Conservation (phyloP, 208 protist species). For the Crithidia thermophila region DNA sequence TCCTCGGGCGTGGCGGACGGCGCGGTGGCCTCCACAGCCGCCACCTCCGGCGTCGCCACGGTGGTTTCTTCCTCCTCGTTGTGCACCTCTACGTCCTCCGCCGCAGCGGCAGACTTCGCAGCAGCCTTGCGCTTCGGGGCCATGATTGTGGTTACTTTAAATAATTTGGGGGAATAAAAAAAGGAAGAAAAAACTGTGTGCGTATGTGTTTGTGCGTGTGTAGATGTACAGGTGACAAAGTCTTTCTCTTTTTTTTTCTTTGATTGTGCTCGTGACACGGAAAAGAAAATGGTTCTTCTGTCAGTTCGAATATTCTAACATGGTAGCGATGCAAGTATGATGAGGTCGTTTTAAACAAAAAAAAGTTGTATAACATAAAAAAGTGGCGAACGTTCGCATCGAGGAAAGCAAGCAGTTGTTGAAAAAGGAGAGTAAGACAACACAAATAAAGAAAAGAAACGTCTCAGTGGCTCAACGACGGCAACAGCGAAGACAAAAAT, state of each 20-base stretch:
- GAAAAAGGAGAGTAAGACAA: conserved; percentile 22
- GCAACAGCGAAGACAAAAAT: too few species aligned
- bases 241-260: background rate
- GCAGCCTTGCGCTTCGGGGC: conserved; percentile 63
- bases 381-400: too few species aligned
- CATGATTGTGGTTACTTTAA: too few species aligned
- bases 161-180: too few species aligned
- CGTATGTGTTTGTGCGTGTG: too few species aligned
- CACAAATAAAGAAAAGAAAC: too few species aligned
- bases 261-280: too few species aligned
- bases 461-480: too few species aligned
- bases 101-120: conserved; percentile 15
- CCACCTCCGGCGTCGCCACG: background rate
- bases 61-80: background rate
- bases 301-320: conserved; percentile 3
- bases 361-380: background rate
- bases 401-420: too few species aligned
- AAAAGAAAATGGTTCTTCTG: too few species aligned
- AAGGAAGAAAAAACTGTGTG: too few species aligned
- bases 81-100: background rate
- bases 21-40: background rate
- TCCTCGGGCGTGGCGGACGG: background rate
- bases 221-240: background rate
- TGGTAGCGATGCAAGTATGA: background rate
- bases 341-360: background rate